Evolutionary conservation across 176 grass and related monocot species (phyloP).

Genomic region (Thalia dealbata): DNA sequence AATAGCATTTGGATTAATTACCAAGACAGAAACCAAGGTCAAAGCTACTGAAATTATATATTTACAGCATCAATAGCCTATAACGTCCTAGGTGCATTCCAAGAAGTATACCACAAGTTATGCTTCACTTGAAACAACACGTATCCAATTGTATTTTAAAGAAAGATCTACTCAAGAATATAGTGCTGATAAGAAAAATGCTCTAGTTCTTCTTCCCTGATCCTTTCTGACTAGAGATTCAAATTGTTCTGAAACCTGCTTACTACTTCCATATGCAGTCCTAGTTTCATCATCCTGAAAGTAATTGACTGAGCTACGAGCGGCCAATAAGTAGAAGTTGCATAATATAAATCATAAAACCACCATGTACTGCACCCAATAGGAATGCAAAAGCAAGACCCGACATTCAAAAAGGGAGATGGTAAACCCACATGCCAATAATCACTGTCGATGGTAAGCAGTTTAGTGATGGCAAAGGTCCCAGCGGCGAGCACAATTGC

Average conservation of each 20-base stretch:
- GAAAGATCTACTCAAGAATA: background rate
- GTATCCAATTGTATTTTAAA: too few species aligned
- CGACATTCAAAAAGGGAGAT: background rate
- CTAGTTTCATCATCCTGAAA: background rate
- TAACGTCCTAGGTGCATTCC: too few species aligned
- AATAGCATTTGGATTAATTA: too few species aligned
- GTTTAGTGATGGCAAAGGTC: constrained; percentile 85
- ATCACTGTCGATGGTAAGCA: constrained; percentile 88
- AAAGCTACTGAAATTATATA: too few species aligned
- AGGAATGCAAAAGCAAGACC: background rate
- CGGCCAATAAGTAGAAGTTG: too few species aligned
- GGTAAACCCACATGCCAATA: constrained; percentile 76
- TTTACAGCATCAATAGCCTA: too few species aligned
- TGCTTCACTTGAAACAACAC: too few species aligned
- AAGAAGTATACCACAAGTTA: too few species aligned
- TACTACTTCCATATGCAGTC: background rate
- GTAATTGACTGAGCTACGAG: too few species aligned
- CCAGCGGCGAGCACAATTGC: constrained; percentile 82
- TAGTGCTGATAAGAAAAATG: background rate
- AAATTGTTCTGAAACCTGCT: background rate
- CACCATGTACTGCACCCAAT: background rate
- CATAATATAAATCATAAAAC: too few species aligned
- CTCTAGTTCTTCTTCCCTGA: background rate
- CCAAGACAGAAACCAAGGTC: too few species aligned
- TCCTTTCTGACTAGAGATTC: background rate